Conservation (phyloP, 2,329 filamentous ascomycete genomes). For the Periconia macrospinosa region DNA sequence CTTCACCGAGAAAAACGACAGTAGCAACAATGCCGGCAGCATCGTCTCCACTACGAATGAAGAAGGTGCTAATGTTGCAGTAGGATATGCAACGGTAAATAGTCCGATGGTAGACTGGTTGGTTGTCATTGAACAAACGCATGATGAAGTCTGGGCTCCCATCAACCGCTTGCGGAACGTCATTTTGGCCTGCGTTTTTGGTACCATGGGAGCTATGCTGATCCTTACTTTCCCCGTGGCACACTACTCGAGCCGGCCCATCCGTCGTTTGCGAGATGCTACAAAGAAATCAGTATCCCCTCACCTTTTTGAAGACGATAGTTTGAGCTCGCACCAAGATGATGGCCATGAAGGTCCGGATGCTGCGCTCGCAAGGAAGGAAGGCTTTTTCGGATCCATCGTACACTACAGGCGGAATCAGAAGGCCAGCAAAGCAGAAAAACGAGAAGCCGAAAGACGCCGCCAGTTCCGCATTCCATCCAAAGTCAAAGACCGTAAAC, state of each 20-base stretch:
- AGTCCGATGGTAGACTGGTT: conserved; percentile 78
- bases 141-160: conserved; percentile 73
- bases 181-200: conserved; percentile 82
- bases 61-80: conserved; percentile 67
- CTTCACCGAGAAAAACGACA: conserved; percentile 52
- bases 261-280: conserved; percentile 72
- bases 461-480: conserved; percentile 80
- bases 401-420: conserved; percentile 35
- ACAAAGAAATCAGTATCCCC: conserved; percentile 74
- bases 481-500: conserved; percentile 75
- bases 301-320: conserved; percentile 56
- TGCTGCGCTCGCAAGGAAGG: conserved; percentile 49
- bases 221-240: conserved; percentile 76
- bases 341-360: conserved; percentile 51
- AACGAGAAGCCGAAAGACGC: conserved; percentile 44
- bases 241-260: conserved; percentile 79
- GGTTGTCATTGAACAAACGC: conserved; percentile 75
- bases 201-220: conserved; percentile 72
- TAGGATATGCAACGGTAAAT: conserved; percentile 75
- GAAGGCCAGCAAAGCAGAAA: conserved; percentile 39
- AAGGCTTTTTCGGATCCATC: conserved; percentile 48
- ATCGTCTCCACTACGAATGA: conserved; percentile 73
- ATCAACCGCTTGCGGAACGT: conserved; percentile 77
- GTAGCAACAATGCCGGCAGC: conserved; percentile 70
- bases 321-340: conserved; percentile 40